Evolutionary conservation across 23 red algal species (phyloP), one percentile per base, ranked within the genome.

Genomic region (Gracilaria caudata): DNA sequence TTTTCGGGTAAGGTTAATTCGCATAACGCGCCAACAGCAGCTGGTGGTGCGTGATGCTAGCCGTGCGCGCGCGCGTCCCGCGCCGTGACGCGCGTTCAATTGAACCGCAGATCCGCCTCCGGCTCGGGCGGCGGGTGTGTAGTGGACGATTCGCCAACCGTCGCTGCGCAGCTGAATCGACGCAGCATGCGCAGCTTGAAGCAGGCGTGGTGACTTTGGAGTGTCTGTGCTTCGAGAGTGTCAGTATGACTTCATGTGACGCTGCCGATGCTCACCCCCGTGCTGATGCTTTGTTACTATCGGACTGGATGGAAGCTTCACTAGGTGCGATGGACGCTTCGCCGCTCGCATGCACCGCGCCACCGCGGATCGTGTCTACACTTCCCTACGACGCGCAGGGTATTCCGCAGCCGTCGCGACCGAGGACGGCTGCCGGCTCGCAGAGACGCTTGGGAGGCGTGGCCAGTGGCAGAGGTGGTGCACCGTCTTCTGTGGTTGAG

Each of bases 1-100:
- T 61, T 61, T 61, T 30, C 24, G 57, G 23, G n/a, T 0, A 30
- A 25, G n/a, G n/a, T n/a, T n/a, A n/a, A n/a, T n/a, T n/a, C n/a
- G n/a, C n/a, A n/a, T n/a, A n/a, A n/a, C n/a, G n/a, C n/a, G n/a
- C n/a, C n/a, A n/a, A n/a, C n/a, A n/a, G 14, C n/a, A 24, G 14
- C n/a, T 61, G 57, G 9, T 30, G 57, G 57, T 29, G 49, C 49
- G n/a, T n/a, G n/a, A n/a, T n/a, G n/a, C n/a, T n/a, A n/a, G n/a
- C n/a, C n/a, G n/a, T 53, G 14, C 14, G 5, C 12, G 5, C 14
- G 13, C 5, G 49, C 49, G 49, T n/a, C 49, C 29, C 7, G 57
- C 57, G 23, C 57, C 57, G 57, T 61, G 57, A 29, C 17, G 57
- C 57, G 26, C 57, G 57, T 61, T 61, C 57, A 61, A 61, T 61